Conservation (phyloP, 2,329 filamentous ascomycete genomes). For the Bipolaris cookei region DNA sequence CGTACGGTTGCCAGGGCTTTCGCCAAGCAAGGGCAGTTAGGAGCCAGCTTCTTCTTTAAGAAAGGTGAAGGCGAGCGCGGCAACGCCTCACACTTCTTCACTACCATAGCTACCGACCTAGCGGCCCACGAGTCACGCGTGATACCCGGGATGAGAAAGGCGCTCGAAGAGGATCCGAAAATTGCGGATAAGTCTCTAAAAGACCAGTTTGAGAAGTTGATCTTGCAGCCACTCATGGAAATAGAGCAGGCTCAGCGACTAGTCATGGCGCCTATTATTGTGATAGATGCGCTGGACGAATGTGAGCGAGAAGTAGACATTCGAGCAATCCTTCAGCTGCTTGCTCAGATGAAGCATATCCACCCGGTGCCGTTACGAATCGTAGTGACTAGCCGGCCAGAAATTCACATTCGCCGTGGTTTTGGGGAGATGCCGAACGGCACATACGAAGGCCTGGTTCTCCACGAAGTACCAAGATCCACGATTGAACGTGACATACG, state of each 20-base stretch:
- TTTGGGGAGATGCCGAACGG: constrained; percentile 28
- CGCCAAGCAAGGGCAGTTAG: constrained; percentile 14
- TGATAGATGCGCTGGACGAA: constrained; percentile 39
- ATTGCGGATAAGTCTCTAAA: constrained; percentile 12
- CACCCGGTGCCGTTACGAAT: constrained; percentile 20
- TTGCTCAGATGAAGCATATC: constrained; percentile 14
- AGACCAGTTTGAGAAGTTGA: constrained; percentile 16
- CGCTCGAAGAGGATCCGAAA: constrained; percentile 16
- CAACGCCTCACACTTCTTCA: constrained; percentile 21
- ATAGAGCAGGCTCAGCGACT: neutral
- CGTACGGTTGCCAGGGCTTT: no score
- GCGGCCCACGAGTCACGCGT: constrained; percentile 15
- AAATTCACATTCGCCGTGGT: constrained; percentile 29
- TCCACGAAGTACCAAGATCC: constrained; percentile 26
- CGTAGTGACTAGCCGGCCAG: constrained; percentile 29
- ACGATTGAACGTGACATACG: constrained; percentile 32
- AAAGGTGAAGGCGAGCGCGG: constrained; percentile 21
- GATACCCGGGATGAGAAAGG: constrained; percentile 18
- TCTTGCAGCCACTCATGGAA: constrained; percentile 13
- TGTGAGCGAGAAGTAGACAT: constrained; percentile 22
- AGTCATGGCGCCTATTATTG: constrained; percentile 3
- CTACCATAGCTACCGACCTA: constrained; percentile 27
- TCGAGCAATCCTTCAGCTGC: constrained; percentile 30
- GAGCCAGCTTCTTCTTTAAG: no score
- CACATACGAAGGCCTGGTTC: constrained; percentile 26